Percentiles rank a stretch among this genome's conserved stretches.
Evolutionary conservation across 768 basidiomycete species (phyloP).

Genomic region (Thelephora aurantiotincta): DNA sequence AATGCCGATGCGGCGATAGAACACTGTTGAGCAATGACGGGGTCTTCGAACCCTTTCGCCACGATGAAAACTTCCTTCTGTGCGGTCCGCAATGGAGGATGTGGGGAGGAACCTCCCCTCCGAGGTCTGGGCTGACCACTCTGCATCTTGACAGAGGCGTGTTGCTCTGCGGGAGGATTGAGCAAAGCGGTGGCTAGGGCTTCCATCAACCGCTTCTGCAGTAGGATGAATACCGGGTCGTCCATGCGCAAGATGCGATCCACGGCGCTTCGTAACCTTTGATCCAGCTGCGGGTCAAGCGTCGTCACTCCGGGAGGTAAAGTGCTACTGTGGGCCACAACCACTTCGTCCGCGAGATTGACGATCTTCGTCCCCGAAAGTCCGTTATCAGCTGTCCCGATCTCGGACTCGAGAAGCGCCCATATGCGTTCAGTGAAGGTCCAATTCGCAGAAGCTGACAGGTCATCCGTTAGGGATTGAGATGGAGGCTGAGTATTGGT

Average conservation of each 20-base stretch:
- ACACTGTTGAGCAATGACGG: slow-evolving; percentile 31
- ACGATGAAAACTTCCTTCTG: slow-evolving; percentile 7
- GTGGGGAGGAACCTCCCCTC: slow-evolving; percentile 2
- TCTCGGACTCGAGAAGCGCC: slow-evolving; percentile 46
- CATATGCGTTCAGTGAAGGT: slow-evolving; percentile 47
- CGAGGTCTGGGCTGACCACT: slow-evolving; percentile 3
- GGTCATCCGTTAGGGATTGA: slow-evolving; percentile 2
- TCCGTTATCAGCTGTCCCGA: slow-evolving; percentile 18
- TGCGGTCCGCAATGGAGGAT: neutral
- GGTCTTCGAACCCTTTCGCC: slow-evolving; percentile 60
- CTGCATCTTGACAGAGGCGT: neutral
- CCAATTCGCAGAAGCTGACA: slow-evolving; percentile 2
- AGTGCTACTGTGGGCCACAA: slow-evolving; percentile 32
- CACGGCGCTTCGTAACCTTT: slow-evolving; percentile 40
- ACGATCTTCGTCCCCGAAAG: slow-evolving; percentile 36
- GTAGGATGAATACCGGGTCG: slow-evolving; percentile 53
- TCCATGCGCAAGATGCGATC: slow-evolving; percentile 43
- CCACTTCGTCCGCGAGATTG: slow-evolving; percentile 63
- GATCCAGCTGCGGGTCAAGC: slow-evolving; percentile 30
- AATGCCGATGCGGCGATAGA: slow-evolving; percentile 28
- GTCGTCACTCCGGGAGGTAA: slow-evolving; percentile 5
- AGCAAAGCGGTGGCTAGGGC: slow-evolving; percentile 21
- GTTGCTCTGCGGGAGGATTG: neutral
- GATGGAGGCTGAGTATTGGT: neutral
- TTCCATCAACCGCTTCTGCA: slow-evolving; percentile 42